Base-by-base conservation (phyloP, 371 early-diverging fungal species). In the Aphelidium insulamus region DNA sequence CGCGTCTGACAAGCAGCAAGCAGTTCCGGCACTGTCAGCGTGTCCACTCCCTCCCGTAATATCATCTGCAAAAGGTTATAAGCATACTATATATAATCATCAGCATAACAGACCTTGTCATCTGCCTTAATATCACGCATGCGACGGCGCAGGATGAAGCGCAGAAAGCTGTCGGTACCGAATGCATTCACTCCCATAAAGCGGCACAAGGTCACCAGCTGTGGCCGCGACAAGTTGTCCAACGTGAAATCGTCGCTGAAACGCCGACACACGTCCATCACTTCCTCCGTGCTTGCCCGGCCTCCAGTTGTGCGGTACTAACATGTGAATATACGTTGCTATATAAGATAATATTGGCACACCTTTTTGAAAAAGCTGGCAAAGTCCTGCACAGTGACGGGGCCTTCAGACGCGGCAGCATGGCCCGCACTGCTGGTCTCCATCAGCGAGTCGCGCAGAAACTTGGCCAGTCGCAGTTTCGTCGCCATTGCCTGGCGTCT, bases 101-200 rank as follows among this genome's bases (percentile, higher is more conserved):
- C 15, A 31, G n/a, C 21, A 9, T 19, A 26, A 14, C 30, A 39
- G 41, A 66, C 73, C 40, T 59, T 64, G 50, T 95, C 95, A 54
- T 95, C 95, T 5, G 67, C 62, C 36, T 74, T 69, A 38, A 95
- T 69, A 38, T 80, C 66, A 31, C 64, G 56, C 71, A 92, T 77
- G 26, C 74, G 60, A 38, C 72, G 72, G 19, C 82, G 66, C 44
- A 92, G 74, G 49, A 77, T 81, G 57, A 76, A 79, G 33, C 88
- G 67, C 43, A 91, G 62, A 41, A 82, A 85, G 37, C 75, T 72
- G 55, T 92, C 92, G 10, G 91, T 90, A 20, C 92, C 95, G 54
- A 91, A 90, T 11, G 85, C 76, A 35, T 78, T 81, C 44, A 90
- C 65, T 40, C 70, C 75, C 81, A 91, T 77, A 57, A 81, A 92